Base-by-base conservation (phyloP, 2,329 filamentous ascomycete species). In the Apiospora malaysiana region DNA sequence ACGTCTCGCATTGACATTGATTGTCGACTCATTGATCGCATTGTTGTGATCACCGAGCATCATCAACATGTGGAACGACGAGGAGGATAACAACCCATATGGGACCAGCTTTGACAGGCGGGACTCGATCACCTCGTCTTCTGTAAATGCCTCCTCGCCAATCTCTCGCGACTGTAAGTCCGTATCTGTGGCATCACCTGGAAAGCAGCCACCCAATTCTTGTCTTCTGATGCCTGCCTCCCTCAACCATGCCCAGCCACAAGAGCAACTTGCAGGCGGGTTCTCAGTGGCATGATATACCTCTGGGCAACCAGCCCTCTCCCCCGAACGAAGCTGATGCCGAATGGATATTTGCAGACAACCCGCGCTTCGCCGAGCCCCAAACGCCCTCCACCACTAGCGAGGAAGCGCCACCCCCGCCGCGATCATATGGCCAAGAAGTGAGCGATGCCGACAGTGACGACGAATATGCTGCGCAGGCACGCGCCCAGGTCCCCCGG, bases 41-140 rank as follows among this genome's bases (percentile, higher is more conserved):
- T 63, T 63, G 56, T 67, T 46, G 65, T 67, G 40, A 45, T 18
- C 65, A 16, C 40, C 9, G 65, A 40, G 45, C 46, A 49, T 18
- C 67, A 40, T 18, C 46, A 68, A 68, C 76, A 98, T 98, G 95
- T 98, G 95, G 95, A 97, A 98, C 88, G 95, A 98, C 86, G 95
- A 98, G 84, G 79, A 81, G 73, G 94, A 98, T 80, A 98, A 98
- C 84, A 98, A 98, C 81, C 95, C 95, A 6, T 98, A 98, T 79
- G 95, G 94, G 74, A 90, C 87, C 78, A 95, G 94, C 82, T 98
- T 97, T 85, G 93, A 96, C 81, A 92, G 93, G 77, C 91, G 93
- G 77, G 93, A 97, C 82, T 93, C 93, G 73, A 90, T 92, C 80
- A 87, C 90, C 65, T 94, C 92, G 40, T 92, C 92, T 43, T 85